Conservation (phyloP, 805 yeast genomes). For the Priceomyces fermenticarens region DNA sequence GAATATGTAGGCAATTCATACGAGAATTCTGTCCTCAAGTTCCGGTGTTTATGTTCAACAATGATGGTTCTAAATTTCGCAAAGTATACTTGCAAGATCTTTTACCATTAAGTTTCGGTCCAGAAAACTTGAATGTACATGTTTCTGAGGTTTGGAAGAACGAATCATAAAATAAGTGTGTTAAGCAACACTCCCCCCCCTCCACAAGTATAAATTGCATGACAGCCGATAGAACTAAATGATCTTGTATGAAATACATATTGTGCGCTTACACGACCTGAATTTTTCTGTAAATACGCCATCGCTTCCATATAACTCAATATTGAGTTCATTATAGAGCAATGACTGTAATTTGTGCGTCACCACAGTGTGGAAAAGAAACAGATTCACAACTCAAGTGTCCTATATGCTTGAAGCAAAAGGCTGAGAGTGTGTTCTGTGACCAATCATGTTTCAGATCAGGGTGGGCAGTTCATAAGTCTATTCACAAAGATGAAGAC, state of each 20-base stretch:
- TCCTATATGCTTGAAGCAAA: conserved; percentile 84
- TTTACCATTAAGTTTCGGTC: conserved; percentile 85
- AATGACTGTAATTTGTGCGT: conserved; percentile 51
- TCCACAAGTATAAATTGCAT: too few species aligned
- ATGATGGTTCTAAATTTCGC: conserved; percentile 42
- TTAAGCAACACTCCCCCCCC: too few species aligned
- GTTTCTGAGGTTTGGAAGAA: too few species aligned
- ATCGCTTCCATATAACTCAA: too few species aligned
- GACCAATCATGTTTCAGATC: conserved; percentile 78
- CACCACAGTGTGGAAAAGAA: conserved; percentile 81
- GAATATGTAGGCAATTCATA: conserved; percentile 87
- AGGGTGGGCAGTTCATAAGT: conserved; percentile 71
- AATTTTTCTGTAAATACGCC: too few species aligned
- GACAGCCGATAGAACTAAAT: too few species aligned
- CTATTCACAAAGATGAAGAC: conserved; percentile 58
- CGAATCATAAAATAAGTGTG: too few species aligned
- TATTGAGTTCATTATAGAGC: too few species aligned
- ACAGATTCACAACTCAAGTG: conserved; percentile 79
- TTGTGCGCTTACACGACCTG: too few species aligned
- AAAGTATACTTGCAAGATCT: conserved; percentile 56
- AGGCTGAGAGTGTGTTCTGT: conserved; percentile 66
- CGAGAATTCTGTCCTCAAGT: conserved; percentile 68
- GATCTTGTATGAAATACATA: too few species aligned
- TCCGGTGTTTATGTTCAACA: conserved; percentile 68
- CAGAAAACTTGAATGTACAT: conserved; percentile 48